These are phyloP conservation scores for Euclidium syriacum DNA, from an alignment of 345 rosid genomes.

Conservation along the genomic window DNA sequence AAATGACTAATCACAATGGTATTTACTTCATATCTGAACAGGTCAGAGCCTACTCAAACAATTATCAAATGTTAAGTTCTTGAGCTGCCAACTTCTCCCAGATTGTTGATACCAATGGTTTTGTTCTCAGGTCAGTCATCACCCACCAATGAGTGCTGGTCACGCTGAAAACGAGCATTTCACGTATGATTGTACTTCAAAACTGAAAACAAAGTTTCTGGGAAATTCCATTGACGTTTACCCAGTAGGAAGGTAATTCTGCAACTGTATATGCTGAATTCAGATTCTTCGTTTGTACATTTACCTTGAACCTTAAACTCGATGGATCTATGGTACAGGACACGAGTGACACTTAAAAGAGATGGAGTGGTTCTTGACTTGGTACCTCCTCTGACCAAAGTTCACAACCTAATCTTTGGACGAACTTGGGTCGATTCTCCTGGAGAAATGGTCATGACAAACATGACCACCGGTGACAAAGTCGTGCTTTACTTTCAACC, in stretches of 20 bases:
- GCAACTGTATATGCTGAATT: background rate
- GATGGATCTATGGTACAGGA: constrained; percentile 38
- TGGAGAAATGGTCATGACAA: constrained; percentile 79
- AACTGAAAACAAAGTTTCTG: constrained; percentile 69
- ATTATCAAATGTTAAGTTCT: background rate
- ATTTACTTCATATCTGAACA: constrained; percentile 78
- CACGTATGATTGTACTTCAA: constrained; percentile 68
- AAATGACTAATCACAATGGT: constrained; percentile 71
- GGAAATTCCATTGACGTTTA: constrained; percentile 78
- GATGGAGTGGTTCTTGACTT: constrained; percentile 69
- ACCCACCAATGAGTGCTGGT: constrained; percentile 79
- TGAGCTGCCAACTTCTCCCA: background rate
- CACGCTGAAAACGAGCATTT: constrained; percentile 88
- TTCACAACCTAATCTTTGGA: constrained; percentile 73
- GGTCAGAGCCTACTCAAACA: constrained; percentile 29
- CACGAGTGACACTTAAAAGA: constrained; percentile 69
- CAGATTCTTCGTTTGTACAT: background rate
- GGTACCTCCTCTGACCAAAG: constrained; percentile 79
- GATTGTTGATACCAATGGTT: constrained; percentile 9
- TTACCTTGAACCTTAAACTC: background rate
- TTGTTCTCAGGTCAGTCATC: constrained; percentile 68
- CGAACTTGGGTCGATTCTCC: constrained; percentile 76
- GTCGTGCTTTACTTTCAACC: constrained; percentile 76
- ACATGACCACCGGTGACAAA: constrained; percentile 71
- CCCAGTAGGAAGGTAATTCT: constrained; percentile 65